These are phyloP conservation scores for Cryptococcus sp. DNA, from an alignment of 1,284 basidiomycete species.

Conservation along the genomic window DNA sequence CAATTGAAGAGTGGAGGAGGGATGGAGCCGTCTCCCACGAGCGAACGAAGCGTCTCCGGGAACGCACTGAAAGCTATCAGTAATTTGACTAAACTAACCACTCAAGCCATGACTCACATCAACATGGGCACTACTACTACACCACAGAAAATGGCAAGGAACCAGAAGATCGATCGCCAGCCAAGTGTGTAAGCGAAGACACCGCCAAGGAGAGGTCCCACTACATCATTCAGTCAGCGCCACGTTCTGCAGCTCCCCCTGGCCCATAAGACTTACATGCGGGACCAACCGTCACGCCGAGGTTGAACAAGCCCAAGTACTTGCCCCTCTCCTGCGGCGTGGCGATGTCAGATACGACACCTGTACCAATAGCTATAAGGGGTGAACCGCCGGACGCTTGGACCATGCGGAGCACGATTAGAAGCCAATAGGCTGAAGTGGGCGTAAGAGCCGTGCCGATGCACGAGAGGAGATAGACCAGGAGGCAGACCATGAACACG, in stretches of 20 bases:
- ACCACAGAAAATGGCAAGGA: slow-evolving; percentile 39
- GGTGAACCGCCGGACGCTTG: slow-evolving; percentile 44
- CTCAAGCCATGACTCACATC: slow-evolving; percentile 27
- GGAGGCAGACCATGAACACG: slow-evolving; percentile 36
- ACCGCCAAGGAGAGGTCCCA: slow-evolving; percentile 43
- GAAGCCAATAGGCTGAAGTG: slow-evolving; percentile 41
- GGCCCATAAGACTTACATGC: slow-evolving; percentile 18
- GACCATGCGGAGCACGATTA: slow-evolving; percentile 41
- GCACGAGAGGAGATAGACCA: slow-evolving; percentile 37
- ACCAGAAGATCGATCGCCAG: slow-evolving; percentile 48
- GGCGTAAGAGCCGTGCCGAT: slow-evolving; percentile 44
- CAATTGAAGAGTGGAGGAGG: slow-evolving; percentile 37
- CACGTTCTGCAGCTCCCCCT: not conserved
- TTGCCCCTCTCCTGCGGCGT: slow-evolving; percentile 42
- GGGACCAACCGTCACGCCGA: slow-evolving; percentile 36
- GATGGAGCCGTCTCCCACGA: slow-evolving; percentile 41
- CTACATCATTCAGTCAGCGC: not conserved
- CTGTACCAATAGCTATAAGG: slow-evolving; percentile 41
- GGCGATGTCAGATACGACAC: slow-evolving; percentile 43
- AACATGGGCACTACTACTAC: slow-evolving; percentile 35
- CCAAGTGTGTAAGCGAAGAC: slow-evolving; percentile 34
- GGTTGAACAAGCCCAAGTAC: slow-evolving; percentile 39
- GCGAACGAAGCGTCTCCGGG: slow-evolving; percentile 43
- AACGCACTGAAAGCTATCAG: slow-evolving; percentile 21
- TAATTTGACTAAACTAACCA: slow-evolving; percentile 1